Evolutionary conservation across 257 asterid genomes (phyloP).

Genomic region (Linderniella brevidens): DNA sequence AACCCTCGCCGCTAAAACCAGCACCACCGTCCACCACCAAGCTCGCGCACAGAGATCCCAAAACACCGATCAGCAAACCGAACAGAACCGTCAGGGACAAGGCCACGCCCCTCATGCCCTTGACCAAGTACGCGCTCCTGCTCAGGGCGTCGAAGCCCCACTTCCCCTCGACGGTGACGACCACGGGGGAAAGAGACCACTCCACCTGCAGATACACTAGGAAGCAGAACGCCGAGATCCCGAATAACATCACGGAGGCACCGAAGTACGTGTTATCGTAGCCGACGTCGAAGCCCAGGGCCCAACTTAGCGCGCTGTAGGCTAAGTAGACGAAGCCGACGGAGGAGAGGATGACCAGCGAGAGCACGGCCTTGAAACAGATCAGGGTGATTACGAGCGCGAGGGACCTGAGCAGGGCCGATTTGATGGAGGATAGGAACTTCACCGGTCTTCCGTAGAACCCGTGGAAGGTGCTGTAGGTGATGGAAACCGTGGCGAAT

Average conservation of each 20-base stretch:
- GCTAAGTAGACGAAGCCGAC: slow-evolving; percentile 17
- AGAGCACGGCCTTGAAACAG: slow-evolving; percentile 15
- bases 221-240: slow-evolving; percentile 10
- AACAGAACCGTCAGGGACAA: slow-evolving; percentile 32
- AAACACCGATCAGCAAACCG: slow-evolving; percentile 21
- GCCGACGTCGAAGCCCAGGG: slow-evolving; percentile 29
- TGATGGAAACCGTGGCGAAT: slow-evolving; percentile 49
- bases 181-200: slow-evolving; percentile 44
- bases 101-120: slow-evolving; percentile 55
- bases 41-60: slow-evolving; percentile 26
- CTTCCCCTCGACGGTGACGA: slow-evolving; percentile 59
- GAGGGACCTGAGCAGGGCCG: slow-evolving; percentile 24
- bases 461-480: slow-evolving; percentile 78
- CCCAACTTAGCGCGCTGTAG: slow-evolving; percentile 9
- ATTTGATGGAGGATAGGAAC: slow-evolving; percentile 40
- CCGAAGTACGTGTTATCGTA: slow-evolving; percentile 13
- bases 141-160: slow-evolving; percentile 60
- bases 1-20: slow-evolving; percentile 14
- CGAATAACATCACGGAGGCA: slow-evolving; percentile 13
- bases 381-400: slow-evolving; percentile 24
- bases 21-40: slow-evolving; percentile 22
- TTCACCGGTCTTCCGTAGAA: slow-evolving; percentile 81
- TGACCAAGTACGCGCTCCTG: slow-evolving; percentile 49
- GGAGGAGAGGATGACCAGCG: slow-evolving; percentile 9
- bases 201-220: slow-evolving; percentile 39